A percentile compares a stretch with the other conserved stretches of the same genome.
phyloP scores from a whole-genome alignment of 225 moss, liverwort and hornwort species.

The Straminergon stramineum region DNA sequence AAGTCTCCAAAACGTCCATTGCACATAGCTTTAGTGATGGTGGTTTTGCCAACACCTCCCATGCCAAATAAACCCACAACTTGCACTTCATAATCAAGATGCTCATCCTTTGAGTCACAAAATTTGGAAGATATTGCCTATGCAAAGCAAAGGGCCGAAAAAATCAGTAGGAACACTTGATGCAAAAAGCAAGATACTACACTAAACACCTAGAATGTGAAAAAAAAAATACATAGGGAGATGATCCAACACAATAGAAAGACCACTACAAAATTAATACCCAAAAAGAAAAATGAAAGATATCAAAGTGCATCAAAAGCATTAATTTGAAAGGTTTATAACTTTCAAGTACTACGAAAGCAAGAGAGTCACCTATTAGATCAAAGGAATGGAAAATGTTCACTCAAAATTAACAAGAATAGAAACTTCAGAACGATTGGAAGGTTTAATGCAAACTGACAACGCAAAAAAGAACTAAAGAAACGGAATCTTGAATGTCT shows the following conservation, averaged over 20 bases:
- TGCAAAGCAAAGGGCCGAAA: rapidly evolving
- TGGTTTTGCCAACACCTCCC: background rate
- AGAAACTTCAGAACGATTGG: background rate
- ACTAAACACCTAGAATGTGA: background rate
- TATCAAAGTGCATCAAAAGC: background rate
- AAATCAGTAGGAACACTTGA: background rate
- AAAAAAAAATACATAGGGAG: background rate
- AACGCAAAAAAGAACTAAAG: background rate
- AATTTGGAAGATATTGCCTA: background rate
- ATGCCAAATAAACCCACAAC: background rate
- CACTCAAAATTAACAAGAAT: background rate
- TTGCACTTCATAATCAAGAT: background rate
- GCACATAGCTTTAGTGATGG: background rate
- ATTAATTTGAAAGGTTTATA: background rate
- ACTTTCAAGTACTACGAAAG: background rate
- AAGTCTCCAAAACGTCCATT: background rate
- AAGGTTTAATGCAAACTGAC: background rate
- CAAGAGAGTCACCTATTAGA: background rate
- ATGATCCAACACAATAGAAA: background rate
- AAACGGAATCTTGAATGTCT: background rate
- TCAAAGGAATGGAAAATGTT: background rate
- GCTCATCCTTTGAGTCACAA: rapidly evolving
- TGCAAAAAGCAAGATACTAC: background rate
- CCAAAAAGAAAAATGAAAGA: background rate
- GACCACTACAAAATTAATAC: background rate